Percentiles rank a stretch among this genome's conserved stretches.
These are phyloP conservation scores for Blastobotrys americana DNA, from an alignment of 805 yeast genomes.

Conservation along the genomic window DNA sequence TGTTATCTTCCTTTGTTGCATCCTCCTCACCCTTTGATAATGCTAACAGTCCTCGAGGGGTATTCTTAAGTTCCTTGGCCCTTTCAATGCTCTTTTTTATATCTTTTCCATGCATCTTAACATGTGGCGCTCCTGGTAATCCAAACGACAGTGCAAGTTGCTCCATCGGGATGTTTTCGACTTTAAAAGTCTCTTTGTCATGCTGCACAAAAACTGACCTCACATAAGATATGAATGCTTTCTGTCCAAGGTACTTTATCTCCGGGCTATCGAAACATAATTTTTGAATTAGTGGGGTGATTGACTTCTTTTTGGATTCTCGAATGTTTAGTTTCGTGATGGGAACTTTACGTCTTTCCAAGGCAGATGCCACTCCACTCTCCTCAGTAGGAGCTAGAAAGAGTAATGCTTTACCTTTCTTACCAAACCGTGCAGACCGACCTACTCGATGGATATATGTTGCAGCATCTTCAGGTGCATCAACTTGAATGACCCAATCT, in stretches of 20 bases:
- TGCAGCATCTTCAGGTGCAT: constrained; percentile 84
- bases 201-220: constrained; percentile 78
- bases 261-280: constrained; percentile 88
- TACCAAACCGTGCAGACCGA: constrained; percentile 80
- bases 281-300: constrained; percentile 78
- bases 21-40: constrained; percentile 48
- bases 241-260: constrained; percentile 87
- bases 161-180: constrained; percentile 71
- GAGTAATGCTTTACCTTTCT: constrained; percentile 71
- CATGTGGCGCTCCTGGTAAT: constrained; percentile 91
- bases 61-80: constrained; percentile 70
- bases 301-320: constrained; percentile 61
- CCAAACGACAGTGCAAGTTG: constrained; percentile 84
- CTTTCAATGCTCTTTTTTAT: constrained; percentile 34
- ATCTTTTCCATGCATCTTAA: constrained; percentile 53
- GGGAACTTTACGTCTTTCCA: constrained; percentile 58
- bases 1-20: constrained; percentile 48
- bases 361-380: constrained; percentile 59
- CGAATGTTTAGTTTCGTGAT: constrained; percentile 68
- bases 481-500: constrained; percentile 91
- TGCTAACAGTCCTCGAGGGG: constrained; percentile 60
- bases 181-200: constrained; percentile 74
- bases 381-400: constrained; percentile 82
- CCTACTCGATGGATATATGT: constrained; percentile 92
- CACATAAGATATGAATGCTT: constrained; percentile 88